Percentiles rank a stretch among this genome's conserved stretches.
These are phyloP conservation scores for Elsinoe batatas DNA, from an alignment of 2,329 filamentous ascomycete species.

Conservation along the genomic window DNA sequence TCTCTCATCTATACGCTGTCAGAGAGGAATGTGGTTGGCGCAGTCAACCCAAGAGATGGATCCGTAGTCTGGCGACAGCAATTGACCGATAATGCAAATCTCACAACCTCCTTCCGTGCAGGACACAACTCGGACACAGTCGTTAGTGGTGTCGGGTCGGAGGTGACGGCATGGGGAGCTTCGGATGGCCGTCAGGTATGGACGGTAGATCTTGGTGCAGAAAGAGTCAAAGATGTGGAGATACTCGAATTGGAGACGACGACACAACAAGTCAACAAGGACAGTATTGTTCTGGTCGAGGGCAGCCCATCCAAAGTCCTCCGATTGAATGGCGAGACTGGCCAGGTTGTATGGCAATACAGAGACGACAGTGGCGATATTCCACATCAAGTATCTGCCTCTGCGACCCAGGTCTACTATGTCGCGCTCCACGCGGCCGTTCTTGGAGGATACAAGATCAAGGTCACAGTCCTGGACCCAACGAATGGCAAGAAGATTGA, in stretches of 20 bases:
- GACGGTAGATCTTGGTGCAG: conserved; percentile 51
- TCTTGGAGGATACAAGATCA: conserved; percentile 63
- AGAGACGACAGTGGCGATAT: conserved; percentile 57
- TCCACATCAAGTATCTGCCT: conserved; percentile 67
- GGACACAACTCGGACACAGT: conserved; percentile 71
- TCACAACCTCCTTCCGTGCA: conserved; percentile 44
- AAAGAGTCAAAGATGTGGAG: conserved; percentile 57
- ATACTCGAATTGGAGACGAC: conserved; percentile 59
- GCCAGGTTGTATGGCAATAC: conserved; percentile 69
- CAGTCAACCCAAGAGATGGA: conserved; percentile 80
- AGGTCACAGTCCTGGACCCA: conserved; percentile 63
- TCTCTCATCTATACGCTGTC: conserved; percentile 86
- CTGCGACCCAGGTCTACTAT: conserved; percentile 59
- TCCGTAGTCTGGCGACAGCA: conserved; percentile 77
- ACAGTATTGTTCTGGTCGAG: conserved; percentile 59
- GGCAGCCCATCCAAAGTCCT: conserved; percentile 52
- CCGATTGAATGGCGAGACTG: conserved; percentile 62
- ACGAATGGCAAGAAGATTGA: conserved; percentile 61
- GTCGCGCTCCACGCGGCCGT: conserved; percentile 60
- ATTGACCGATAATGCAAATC: conserved; percentile 38
- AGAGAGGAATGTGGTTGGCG: conserved; percentile 72
- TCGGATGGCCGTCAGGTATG: conserved; percentile 70
- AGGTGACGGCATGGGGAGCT: conserved; percentile 74
- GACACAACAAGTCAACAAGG: conserved; percentile 42
- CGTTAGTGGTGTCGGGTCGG: conserved; percentile 59